Conservation (phyloP, 441 rosid species). For the Euphorbia neoarborescens region DNA sequence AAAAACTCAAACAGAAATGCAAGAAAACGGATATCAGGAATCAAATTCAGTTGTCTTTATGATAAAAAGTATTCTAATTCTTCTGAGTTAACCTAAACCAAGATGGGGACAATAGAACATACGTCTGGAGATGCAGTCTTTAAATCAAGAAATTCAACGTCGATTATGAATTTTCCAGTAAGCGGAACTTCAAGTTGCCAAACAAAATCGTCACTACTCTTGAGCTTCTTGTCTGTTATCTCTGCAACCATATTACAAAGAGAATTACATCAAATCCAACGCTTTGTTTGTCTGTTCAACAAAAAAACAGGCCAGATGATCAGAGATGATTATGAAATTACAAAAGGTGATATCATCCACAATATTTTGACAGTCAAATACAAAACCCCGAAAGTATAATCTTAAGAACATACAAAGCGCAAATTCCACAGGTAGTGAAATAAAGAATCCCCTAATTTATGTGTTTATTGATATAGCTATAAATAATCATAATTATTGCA, state of each 20-base stretch:
- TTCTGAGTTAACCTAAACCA: neutral
- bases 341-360: neutral
- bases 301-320: neutral
- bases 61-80: neutral
- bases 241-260: slow-evolving; percentile 33
- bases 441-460: too few relatives aligned
- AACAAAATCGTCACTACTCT: slow-evolving; percentile 65
- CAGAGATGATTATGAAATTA: neutral
- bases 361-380: too few relatives aligned
- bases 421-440: too few relatives aligned
- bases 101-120: slow-evolving; percentile 21
- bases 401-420: too few relatives aligned
- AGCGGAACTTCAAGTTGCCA: slow-evolving; percentile 76
- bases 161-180: slow-evolving; percentile 72
- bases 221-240: slow-evolving; percentile 60
- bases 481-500: too few relatives aligned
- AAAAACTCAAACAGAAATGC: neutral
- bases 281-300: neutral
- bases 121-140: slow-evolving; percentile 61
- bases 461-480: too few relatives aligned
- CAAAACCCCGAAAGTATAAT: too few relatives aligned
- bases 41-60: too few relatives aligned
- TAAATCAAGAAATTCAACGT: slow-evolving; percentile 75
- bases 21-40: too few relatives aligned
- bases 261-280: neutral